phyloP scores from a whole-genome alignment of 306 rosid genomes.

The Rosa chinensis region DNA sequence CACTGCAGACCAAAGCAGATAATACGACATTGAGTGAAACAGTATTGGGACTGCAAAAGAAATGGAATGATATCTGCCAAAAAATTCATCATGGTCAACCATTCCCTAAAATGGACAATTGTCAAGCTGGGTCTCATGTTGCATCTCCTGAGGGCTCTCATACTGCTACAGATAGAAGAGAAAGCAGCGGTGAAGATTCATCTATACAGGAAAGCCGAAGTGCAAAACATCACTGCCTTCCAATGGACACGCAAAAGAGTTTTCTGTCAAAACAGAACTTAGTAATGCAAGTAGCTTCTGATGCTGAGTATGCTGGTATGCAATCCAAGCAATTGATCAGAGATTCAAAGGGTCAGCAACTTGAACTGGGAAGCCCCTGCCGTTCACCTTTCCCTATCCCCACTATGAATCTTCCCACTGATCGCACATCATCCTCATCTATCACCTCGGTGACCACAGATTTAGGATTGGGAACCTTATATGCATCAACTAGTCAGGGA shows the following conservation, averaged over 20 bases:
- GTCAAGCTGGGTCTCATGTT: conserved; percentile 42
- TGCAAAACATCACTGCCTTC: conserved; percentile 33
- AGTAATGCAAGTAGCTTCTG: conserved; percentile 40
- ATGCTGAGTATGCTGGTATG: conserved; percentile 17
- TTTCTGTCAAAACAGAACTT: conserved; percentile 37
- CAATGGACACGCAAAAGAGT: conserved; percentile 26
- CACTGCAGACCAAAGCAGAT: conserved; percentile 76
- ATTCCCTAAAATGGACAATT: conserved; percentile 42
- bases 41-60: conserved; percentile 57
- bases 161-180: conserved; percentile 36
- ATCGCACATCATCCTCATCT: conserved; percentile 38
- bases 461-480: conserved; percentile 85
- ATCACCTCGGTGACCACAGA: conserved; percentile 75
- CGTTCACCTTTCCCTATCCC: conserved; percentile 28
- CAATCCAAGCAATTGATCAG: conserved; percentile 27
- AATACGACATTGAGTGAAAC: conserved; percentile 39
- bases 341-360: conserved; percentile 35
- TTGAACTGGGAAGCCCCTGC: conserved; percentile 33
- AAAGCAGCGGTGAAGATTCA: conserved; percentile 45
- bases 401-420: conserved; percentile 34
- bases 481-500: conserved; percentile 48
- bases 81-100: conserved; percentile 47
- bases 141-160: conserved; percentile 47
- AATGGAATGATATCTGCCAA: conserved; percentile 73
- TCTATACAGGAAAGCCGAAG: conserved; percentile 32